Conservation (phyloP, 2,329 filamentous ascomycete species). For the Rhexocercosporidium sp. region DNA sequence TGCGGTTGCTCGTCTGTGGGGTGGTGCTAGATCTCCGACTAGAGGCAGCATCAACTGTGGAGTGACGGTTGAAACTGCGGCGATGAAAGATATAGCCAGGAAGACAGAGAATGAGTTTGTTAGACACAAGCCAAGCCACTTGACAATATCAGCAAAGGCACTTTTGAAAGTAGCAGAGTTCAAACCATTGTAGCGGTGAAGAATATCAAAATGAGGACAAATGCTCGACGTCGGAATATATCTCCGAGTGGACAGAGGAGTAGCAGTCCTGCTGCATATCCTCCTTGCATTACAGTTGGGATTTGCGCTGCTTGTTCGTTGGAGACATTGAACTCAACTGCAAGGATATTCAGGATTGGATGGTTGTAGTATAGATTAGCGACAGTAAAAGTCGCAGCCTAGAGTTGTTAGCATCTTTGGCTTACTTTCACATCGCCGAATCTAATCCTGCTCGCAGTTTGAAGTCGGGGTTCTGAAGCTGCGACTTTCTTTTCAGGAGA, state of each 20-base stretch:
- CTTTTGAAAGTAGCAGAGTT: neutral
- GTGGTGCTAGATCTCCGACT: slow-evolving; percentile 77
- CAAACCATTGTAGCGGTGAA: slow-evolving; percentile 70
- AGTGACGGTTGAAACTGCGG: slow-evolving; percentile 79
- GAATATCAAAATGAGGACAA: slow-evolving; percentile 70
- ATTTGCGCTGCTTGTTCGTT: slow-evolving; percentile 71
- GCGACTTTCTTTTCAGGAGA: neutral
- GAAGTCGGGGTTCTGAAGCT: neutral
- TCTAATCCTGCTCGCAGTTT: neutral
- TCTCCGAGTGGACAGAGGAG: slow-evolving; percentile 81
- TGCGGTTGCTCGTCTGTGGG: slow-evolving; percentile 68
- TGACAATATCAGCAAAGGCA: slow-evolving; percentile 2
- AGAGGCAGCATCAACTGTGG: slow-evolving; percentile 81
- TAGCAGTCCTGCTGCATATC: slow-evolving; percentile 75
- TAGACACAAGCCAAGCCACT: slow-evolving; percentile 74
- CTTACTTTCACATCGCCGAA: neutral
- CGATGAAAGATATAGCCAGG: slow-evolving; percentile 72
- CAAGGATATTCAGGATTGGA: slow-evolving; percentile 78
- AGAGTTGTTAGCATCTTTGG: neutral
- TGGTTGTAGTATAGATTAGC: slow-evolving; percentile 85
- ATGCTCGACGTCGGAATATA: slow-evolving; percentile 67
- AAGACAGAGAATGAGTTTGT: slow-evolving; percentile 70
- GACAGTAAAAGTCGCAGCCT: slow-evolving; percentile 70
- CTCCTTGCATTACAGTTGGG: slow-evolving; percentile 79
- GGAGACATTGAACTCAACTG: slow-evolving; percentile 70